Evolutionary conservation across 2,329 filamentous ascomycete genomes (phyloP).

Genomic region (Ophiostoma australiae): DNA sequence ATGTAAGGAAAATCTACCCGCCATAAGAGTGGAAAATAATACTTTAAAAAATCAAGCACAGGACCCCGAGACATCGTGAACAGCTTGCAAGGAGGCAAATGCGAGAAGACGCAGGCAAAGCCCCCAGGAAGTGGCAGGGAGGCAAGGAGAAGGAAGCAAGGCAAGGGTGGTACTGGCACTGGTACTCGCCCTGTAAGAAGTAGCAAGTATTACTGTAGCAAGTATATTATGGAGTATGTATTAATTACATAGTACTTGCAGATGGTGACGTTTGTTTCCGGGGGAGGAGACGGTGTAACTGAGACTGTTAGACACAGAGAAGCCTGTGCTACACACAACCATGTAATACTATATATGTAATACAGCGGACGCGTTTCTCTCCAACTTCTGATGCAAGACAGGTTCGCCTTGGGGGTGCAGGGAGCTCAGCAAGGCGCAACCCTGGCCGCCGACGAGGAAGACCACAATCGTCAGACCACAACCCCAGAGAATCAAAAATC

Average conservation of each 20-base stretch:
- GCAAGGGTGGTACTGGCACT: not conserved
- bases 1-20: not conserved
- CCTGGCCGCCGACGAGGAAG: not conserved
- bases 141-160: not conserved
- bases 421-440: not conserved
- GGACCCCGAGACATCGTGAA: conserved; percentile 1
- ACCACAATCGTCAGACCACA: not conserved
- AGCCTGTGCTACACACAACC: not conserved
- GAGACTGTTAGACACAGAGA: not conserved
- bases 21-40: not conserved
- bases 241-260: too few relatives aligned
- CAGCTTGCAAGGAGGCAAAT: not conserved
- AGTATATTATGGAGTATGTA: not conserved
- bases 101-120: not conserved
- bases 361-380: not conserved
- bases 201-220: not conserved
- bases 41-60: not conserved
- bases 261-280: not conserved
- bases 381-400: conserved; percentile 1
- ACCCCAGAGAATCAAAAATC: not conserved
- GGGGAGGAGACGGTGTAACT: not conserved
- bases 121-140: not conserved
- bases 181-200: not conserved
- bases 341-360: not conserved
- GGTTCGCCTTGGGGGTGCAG: not conserved